A percentile compares a stretch with the other conserved stretches of the same genome.
These are phyloP conservation scores for Acer negundo DNA, from an alignment of 345 rosid species.

Conservation along the genomic window DNA sequence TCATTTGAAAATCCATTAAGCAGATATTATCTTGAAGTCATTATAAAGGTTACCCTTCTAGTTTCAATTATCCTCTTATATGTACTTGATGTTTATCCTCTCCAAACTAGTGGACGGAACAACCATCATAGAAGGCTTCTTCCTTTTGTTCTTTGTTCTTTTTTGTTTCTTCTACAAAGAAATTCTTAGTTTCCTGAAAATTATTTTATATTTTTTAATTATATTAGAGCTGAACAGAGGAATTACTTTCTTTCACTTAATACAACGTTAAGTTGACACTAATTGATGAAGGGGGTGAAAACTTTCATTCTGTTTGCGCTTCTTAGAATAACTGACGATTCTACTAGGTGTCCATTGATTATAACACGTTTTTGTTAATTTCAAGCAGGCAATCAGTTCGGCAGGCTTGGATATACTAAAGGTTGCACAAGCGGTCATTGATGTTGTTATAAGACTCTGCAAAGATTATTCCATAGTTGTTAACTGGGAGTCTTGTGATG, in stretches of 20 bases:
- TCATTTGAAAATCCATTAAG: not conserved
- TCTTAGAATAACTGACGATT: not conserved
- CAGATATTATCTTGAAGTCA: not conserved
- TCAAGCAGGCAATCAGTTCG: constrained; percentile 58
- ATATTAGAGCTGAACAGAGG: not conserved
- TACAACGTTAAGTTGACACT: not conserved
- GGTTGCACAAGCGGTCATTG: constrained; percentile 62
- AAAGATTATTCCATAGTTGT: constrained; percentile 49
- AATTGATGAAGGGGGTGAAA: not conserved
- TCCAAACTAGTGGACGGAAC: not conserved
- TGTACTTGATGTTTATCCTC: not conserved
- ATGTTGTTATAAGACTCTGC: constrained; percentile 60
- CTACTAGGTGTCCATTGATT: constrained; percentile 15
- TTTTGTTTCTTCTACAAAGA: not conserved
- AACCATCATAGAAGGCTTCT: not conserved
- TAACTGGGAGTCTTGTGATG: constrained; percentile 38
- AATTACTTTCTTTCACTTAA: not conserved
- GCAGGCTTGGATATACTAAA: constrained; percentile 56
- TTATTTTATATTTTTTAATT: not conserved
- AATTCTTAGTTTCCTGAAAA: not conserved
- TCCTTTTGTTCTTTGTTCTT: not conserved
- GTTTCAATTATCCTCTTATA: not conserved
- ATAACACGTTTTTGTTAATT: constrained; percentile 6
- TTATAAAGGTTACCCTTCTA: not conserved
- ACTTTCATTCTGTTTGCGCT: not conserved